Percentiles rank a stretch among this genome's conserved stretches.
Conservation (phyloP, 768 basidiomycete species). For the Suillus tomentosus region DNA sequence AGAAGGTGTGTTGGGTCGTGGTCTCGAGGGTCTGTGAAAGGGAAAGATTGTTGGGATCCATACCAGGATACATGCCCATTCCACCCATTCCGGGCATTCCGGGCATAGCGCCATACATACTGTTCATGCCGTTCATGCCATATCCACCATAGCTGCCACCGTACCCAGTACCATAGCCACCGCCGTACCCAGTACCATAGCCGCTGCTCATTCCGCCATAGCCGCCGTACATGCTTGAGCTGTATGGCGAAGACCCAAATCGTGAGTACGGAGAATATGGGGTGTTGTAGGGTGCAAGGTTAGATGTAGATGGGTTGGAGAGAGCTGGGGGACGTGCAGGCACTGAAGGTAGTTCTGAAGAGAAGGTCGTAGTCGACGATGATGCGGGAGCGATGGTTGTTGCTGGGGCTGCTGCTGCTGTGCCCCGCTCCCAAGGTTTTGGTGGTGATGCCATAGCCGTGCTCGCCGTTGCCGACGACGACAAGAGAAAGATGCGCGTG, state of each 20-base stretch:
- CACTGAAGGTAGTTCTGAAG: constrained; percentile 44
- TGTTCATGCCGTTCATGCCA: constrained; percentile 58
- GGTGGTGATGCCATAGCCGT: constrained; percentile 71
- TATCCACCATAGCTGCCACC: constrained; percentile 45
- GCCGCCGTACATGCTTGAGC: constrained; percentile 35
- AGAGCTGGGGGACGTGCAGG: constrained; percentile 68
- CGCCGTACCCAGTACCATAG: constrained; percentile 27
- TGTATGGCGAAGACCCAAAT: constrained; percentile 33
- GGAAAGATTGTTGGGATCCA: constrained; percentile 56
- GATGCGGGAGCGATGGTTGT: constrained; percentile 25
- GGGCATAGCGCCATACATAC: constrained; percentile 41
- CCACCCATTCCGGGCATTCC: constrained; percentile 40
- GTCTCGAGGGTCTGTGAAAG: constrained; percentile 87
- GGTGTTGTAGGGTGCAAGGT: constrained; percentile 40
- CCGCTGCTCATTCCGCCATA: constrained; percentile 46
- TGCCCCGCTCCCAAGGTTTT: constrained; percentile 85
- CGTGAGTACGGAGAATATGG: constrained; percentile 48
- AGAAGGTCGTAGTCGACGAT: constrained; percentile 21
- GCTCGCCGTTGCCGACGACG: neutral
- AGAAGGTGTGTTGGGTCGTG: constrained; percentile 90
- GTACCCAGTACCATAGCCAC: constrained; percentile 36
- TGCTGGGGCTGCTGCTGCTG: constrained; percentile 34
- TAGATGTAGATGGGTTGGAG: constrained; percentile 37
- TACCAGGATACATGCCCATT: constrained; percentile 39
- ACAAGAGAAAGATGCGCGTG: neutral